phyloP scores from a whole-genome alignment of 2,329 filamentous ascomycete species.

The Alternaria ventricosa region DNA sequence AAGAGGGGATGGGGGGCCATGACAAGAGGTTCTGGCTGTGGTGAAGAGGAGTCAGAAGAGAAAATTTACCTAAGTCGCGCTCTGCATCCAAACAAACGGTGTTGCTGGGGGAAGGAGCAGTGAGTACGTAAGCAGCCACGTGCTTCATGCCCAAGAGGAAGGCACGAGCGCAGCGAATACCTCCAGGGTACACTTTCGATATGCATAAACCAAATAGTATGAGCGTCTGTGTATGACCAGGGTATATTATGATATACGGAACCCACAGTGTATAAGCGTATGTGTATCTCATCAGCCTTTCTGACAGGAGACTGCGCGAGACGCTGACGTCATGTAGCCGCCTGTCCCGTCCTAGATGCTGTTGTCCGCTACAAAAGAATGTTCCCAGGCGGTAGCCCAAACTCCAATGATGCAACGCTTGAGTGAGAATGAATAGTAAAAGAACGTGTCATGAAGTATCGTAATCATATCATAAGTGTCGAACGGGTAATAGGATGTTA shows the following conservation, averaged over 20 bases:
- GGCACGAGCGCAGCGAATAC: neutral
- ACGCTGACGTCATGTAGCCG: neutral
- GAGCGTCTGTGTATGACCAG: neutral
- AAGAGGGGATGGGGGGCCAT: conserved; percentile 17
- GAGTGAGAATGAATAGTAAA: neutral
- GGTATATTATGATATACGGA: neutral
- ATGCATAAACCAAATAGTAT: neutral
- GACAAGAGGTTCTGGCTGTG: neutral
- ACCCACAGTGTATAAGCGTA: neutral
- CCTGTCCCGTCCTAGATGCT: neutral
- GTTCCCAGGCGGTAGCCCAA: neutral
- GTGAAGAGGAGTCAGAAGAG: neutral
- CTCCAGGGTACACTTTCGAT: neutral
- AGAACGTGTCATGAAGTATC: neutral
- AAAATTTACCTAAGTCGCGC: neutral
- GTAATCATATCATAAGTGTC: neutral
- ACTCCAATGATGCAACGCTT: conserved; percentile 7
- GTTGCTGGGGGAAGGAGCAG: neutral
- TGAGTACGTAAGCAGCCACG: neutral
- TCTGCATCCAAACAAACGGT: neutral
- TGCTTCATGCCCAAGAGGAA: neutral
- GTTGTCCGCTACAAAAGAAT: neutral
- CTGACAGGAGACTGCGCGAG: neutral
- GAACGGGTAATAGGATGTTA: neutral
- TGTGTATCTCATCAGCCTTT: neutral